A percentile compares a stretch with the other conserved stretches of the same genome.
Conservation (phyloP, 2,329 filamentous ascomycete species). For the Ceratocystis eucalypticola region DNA sequence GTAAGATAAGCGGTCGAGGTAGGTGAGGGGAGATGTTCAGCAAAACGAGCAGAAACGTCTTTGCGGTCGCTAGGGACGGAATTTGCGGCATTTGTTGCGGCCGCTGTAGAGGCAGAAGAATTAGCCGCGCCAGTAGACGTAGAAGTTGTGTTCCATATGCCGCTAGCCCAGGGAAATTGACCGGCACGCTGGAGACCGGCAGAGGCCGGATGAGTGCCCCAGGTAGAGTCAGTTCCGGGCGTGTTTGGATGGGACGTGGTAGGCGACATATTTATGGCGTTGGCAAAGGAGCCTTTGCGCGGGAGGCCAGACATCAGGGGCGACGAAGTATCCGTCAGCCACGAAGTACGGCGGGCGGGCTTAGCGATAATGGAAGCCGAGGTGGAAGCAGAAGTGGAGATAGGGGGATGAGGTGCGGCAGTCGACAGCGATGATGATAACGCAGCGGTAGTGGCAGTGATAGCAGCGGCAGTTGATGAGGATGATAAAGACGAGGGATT, state of each 20-base stretch:
- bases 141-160: constrained; percentile 57
- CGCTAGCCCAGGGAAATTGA: constrained; percentile 59
- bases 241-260: constrained; percentile 70
- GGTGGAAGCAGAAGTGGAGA: constrained; percentile 34
- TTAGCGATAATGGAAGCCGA: constrained; percentile 39
- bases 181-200: constrained; percentile 36
- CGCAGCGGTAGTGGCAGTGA: background rate
- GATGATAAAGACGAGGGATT: background rate
- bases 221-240: constrained; percentile 53
- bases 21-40: constrained; percentile 62
- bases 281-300: constrained; percentile 64
- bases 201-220: constrained; percentile 41
- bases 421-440: background rate
- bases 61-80: constrained; percentile 44
- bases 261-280: constrained; percentile 59
- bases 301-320: constrained; percentile 38
- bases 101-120: background rate
- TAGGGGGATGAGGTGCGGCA: background rate
- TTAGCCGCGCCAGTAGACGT: background rate
- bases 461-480: background rate
- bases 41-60: constrained; percentile 59
- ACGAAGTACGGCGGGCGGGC: constrained; percentile 61
- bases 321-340: constrained; percentile 71
- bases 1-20: constrained; percentile 48
- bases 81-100: constrained; percentile 3